Evolutionary conservation across 2,329 filamentous ascomycete species (phyloP).

Genomic region (Epicoccum nigrum): DNA sequence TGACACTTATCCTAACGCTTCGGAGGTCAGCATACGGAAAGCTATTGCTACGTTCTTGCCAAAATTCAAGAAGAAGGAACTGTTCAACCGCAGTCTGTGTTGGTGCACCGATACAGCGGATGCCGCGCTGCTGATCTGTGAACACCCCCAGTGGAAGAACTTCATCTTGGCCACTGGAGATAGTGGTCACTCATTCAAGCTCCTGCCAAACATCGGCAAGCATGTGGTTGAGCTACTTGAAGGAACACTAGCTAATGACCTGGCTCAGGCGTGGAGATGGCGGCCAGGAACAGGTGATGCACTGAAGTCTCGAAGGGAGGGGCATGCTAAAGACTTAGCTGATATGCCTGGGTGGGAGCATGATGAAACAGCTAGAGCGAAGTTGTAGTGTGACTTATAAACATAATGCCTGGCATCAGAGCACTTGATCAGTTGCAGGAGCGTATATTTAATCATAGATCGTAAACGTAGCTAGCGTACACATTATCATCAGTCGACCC

Average conservation of each 20-base stretch:
- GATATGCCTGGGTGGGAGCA: slow-evolving; percentile 55
- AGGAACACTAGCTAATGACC: slow-evolving; percentile 47
- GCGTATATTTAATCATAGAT: neutral
- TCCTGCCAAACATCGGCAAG: slow-evolving; percentile 55
- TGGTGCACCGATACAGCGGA: slow-evolving; percentile 69
- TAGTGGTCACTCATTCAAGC: slow-evolving; percentile 56
- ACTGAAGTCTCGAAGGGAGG: slow-evolving; percentile 50
- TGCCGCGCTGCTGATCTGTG: slow-evolving; percentile 66
- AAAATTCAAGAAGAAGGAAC: slow-evolving; percentile 45
- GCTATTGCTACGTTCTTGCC: slow-evolving; percentile 53
- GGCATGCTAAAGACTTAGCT: slow-evolving; percentile 52
- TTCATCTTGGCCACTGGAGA: slow-evolving; percentile 56
- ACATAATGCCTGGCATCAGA: neutral
- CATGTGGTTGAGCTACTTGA: slow-evolving; percentile 56
- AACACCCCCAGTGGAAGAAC: slow-evolving; percentile 57
- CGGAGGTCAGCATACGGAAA: slow-evolving; percentile 50
- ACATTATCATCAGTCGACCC: slow-evolving; percentile 7
- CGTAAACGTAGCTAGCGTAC: neutral
- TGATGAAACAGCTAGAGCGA: slow-evolving; percentile 7
- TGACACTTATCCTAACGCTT: slow-evolving; percentile 50
- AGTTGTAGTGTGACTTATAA: neutral
- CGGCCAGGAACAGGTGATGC: slow-evolving; percentile 53
- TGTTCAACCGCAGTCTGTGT: slow-evolving; percentile 56
- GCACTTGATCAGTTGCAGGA: neutral
- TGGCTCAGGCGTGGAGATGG: slow-evolving; percentile 54